phyloP scores from a whole-genome alignment of 352 stramenopile genomes.

The Globisporangium paddicum region DNA sequence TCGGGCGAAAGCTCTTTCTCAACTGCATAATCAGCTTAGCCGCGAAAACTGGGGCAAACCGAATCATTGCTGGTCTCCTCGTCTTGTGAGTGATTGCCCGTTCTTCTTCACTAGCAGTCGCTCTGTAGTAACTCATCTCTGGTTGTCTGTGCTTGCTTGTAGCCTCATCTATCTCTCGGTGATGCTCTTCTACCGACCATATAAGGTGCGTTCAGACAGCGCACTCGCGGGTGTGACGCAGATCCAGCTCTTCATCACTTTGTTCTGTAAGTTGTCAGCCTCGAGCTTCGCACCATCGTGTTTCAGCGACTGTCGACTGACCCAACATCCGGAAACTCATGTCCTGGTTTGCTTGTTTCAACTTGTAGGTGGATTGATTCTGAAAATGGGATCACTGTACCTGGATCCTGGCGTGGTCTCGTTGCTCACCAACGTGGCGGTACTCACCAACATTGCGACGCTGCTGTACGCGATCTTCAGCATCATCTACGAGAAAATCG shows the following conservation, averaged over 20 bases:
- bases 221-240: constrained; percentile 56
- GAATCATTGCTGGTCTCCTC: constrained; percentile 63
- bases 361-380: constrained; percentile 44
- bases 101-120: not conserved
- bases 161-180: constrained; percentile 75
- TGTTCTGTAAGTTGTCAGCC: constrained; percentile 57
- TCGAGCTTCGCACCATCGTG: too few species aligned
- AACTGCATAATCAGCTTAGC: constrained; percentile 63
- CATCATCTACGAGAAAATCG: constrained; percentile 60
- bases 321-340: too few species aligned
- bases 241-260: constrained; percentile 74
- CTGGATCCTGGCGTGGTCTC: constrained; percentile 34
- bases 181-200: constrained; percentile 69
- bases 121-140: not conserved
- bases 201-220: constrained; percentile 57
- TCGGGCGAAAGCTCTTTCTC: constrained; percentile 64
- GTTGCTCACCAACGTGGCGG: constrained; percentile 46
- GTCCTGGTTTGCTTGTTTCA: not conserved
- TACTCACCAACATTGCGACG: constrained; percentile 49
- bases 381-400: constrained; percentile 60
- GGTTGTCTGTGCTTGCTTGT: not conserved
- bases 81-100: constrained; percentile 38
- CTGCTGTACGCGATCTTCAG: constrained; percentile 44
- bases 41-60: constrained; percentile 58
- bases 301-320: too few species aligned